phyloP scores from a whole-genome alignment of 225 moss, liverwort and hornwort species.

The Anthoceros angustus region DNA sequence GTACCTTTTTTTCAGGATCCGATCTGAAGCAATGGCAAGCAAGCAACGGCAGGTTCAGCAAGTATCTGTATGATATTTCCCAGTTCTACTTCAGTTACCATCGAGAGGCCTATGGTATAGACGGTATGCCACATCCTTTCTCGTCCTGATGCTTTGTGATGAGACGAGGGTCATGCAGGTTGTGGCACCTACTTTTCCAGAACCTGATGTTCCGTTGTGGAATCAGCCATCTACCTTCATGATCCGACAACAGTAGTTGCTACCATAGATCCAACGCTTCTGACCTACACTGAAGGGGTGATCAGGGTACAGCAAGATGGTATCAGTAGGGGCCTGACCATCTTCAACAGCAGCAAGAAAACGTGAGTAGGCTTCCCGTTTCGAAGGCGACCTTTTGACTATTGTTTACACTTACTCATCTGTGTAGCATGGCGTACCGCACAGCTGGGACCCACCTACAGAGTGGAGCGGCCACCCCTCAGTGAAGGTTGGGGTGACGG shows the following conservation, averaged over 20 bases:
- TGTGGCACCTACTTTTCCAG: background rate
- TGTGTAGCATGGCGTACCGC: background rate
- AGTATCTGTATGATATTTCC: constrained; percentile 41
- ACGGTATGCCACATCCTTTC: constrained; percentile 26
- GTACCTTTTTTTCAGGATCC: constrained; percentile 24
- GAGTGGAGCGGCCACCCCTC: constrained; percentile 64
- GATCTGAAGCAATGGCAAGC: constrained; percentile 52
- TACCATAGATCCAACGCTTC: constrained; percentile 66
- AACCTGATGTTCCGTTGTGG: background rate
- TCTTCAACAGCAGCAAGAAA: constrained; percentile 56
- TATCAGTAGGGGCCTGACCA: constrained; percentile 67
- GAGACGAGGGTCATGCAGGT: background rate
- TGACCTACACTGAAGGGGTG: constrained; percentile 59
- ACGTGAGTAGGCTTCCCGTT: constrained; percentile 21
- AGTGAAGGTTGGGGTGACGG: constrained; percentile 86
- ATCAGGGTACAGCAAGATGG: constrained; percentile 80
- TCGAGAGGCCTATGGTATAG: constrained; percentile 48
- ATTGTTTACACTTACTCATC: background rate
- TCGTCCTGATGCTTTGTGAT: background rate
- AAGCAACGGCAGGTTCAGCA: constrained; percentile 58
- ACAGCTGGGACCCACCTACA: constrained; percentile 64
- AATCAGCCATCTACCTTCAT: constrained; percentile 75
- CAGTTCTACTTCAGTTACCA: constrained; percentile 76
- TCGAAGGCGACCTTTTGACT: background rate
- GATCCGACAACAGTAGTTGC: constrained; percentile 95